phyloP scores from a whole-genome alignment of 2,329 filamentous ascomycete genomes.

The Helotiales sp. region DNA sequence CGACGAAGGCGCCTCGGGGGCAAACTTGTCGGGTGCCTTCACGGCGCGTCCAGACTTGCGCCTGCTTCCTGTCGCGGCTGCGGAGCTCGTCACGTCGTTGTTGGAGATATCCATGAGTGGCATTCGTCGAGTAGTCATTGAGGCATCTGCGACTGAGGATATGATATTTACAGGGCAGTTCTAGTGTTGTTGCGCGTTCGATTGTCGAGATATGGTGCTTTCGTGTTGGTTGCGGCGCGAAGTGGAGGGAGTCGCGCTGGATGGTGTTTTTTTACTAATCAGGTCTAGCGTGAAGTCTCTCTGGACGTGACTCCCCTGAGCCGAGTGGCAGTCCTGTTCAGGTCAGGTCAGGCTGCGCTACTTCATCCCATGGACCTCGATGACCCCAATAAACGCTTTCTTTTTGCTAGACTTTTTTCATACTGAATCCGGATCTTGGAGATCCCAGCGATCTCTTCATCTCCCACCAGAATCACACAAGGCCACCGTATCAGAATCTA shows the following conservation, averaged over 20 bases:
- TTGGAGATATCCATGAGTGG: slow-evolving; percentile 58
- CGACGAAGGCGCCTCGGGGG: slow-evolving; percentile 50
- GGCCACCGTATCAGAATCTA: no score
- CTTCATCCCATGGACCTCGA: background rate
- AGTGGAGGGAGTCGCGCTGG: slow-evolving; percentile 23
- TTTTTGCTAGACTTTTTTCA: no score
- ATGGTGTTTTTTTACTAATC: background rate
- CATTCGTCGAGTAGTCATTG: slow-evolving; percentile 50
- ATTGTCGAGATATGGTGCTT: slow-evolving; percentile 2
- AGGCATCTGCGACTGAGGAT: slow-evolving; percentile 34
- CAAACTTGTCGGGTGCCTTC: slow-evolving; percentile 63
- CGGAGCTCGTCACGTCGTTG: slow-evolving; percentile 59
- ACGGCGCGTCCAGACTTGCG: slow-evolving; percentile 73
- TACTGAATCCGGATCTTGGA: no score
- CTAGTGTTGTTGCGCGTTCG: slow-evolving; percentile 26
- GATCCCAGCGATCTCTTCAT: no score
- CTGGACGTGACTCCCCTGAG: no score
- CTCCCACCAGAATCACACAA: no score
- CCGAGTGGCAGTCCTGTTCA: no score
- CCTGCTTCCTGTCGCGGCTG: slow-evolving; percentile 55
- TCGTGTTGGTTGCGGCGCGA: slow-evolving; percentile 26
- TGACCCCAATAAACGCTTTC: no score
- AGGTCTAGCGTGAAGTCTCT: background rate
- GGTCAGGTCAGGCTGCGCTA: background rate
- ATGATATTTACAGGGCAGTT: slow-evolving; percentile 9